phyloP scores from a whole-genome alignment of 352 stramenopile genomes.

The Saprolegnia diclina region DNA sequence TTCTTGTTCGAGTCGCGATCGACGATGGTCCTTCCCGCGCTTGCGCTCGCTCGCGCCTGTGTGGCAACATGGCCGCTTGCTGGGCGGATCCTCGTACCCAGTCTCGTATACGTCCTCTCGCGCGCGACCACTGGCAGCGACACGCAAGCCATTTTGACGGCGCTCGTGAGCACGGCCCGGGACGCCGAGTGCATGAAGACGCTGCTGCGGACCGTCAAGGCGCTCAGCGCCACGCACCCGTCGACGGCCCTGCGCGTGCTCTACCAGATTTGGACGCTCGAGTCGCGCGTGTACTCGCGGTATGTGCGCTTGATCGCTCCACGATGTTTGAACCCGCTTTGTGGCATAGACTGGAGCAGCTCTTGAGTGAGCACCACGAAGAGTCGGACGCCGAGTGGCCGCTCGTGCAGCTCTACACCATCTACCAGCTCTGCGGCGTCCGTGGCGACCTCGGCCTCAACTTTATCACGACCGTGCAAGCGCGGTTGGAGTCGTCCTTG shows the following conservation, averaged over 20 bases:
- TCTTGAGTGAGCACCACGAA: constrained; percentile 25
- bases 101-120: constrained; percentile 52
- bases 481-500: constrained; percentile 44
- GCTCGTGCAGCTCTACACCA: constrained; percentile 52
- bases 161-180: constrained; percentile 41
- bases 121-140: constrained; percentile 25
- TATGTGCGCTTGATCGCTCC: constrained; percentile 32
- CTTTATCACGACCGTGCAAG: constrained; percentile 58
- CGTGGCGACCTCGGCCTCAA: constrained; percentile 61
- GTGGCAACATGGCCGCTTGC: constrained; percentile 33
- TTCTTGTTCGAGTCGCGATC: constrained; percentile 11
- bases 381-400: constrained; percentile 36
- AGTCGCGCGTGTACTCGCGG: constrained; percentile 60
- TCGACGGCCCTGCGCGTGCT: constrained; percentile 50
- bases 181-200: constrained; percentile 70
- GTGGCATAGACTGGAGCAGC: constrained; percentile 13
- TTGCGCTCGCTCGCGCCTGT: constrained; percentile 17
- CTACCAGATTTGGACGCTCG: constrained; percentile 53
- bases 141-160: constrained; percentile 38
- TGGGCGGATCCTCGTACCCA: constrained; percentile 52
- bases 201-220: constrained; percentile 59
- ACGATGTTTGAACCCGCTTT: not conserved
- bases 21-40: not conserved
- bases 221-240: constrained; percentile 34
- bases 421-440: constrained; percentile 55